Evolutionary conservation across 257 asterid genomes (phyloP), one percentile per base, ranked within the genome.

Genomic region (Gardenia jasminoides): DNA sequence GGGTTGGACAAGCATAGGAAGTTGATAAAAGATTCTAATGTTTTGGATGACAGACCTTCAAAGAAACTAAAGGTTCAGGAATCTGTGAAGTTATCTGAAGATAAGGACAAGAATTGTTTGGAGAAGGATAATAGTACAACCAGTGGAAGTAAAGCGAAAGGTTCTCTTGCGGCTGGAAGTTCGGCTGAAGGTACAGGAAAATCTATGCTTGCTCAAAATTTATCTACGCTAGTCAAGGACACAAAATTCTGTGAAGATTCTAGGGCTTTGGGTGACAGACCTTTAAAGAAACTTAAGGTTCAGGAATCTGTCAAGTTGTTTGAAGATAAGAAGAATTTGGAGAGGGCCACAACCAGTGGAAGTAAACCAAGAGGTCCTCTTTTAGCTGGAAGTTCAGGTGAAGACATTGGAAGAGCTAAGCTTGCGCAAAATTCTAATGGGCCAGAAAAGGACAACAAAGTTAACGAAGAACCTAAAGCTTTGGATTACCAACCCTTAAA

Each of bases 1-100:
- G 85, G 80, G 70, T 15, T 11, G 54, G 50, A 50, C 64, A 82
- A 81, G 73, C 87, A 64, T 24, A 47, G 54, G 13, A 80, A 65
- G 50, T 12, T 61, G 26, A 69, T 78, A n/a, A 56, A 80, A 58
- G 82, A 79, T 82, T 69, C 87, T 33, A 72, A 67, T 79, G 78
- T 84, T 58, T 31, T 68, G 56, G 91, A 85, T 56, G 88, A 77
- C 61, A 71, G 84, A 43, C 78, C 83, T 82, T 31, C 64, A 10
- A 91, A 90, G 87, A 91, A 80, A 80, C 79, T 69, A 47, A 88
- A 81, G 78, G 56, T 80, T 65, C 92, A 82, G 74, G 70, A 59
- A 74, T 13, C 64, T 16, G 58, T 41, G 76, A 81, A 61, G 58
- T 64, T 15, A 31, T 68, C 54, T 28, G 81, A 76, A 41, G 81